phyloP scores from a whole-genome alignment of 208 protist genomes.

The Wallacemonas sp. region DNA sequence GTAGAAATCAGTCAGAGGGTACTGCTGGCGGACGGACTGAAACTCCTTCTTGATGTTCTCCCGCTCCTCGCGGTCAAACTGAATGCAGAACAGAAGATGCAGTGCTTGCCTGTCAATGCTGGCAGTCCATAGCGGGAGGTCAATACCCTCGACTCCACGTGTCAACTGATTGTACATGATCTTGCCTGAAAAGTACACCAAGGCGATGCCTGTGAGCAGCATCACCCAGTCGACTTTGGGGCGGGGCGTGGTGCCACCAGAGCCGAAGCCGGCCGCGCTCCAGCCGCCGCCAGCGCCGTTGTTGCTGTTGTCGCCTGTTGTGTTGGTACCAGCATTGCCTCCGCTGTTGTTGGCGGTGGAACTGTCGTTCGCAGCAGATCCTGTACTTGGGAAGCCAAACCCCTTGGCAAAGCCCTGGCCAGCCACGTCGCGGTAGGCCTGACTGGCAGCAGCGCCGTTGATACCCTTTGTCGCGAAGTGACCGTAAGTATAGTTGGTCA shows the following conservation, averaged over 20 bases:
- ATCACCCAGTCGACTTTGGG: slow-evolving; percentile 59
- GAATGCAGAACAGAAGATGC: slow-evolving; percentile 65
- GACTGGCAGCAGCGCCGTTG: slow-evolving; percentile 25
- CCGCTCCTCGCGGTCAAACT: slow-evolving; percentile 50
- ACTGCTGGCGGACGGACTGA: slow-evolving; percentile 36
- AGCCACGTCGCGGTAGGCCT: slow-evolving; percentile 25
- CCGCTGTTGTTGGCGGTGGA: slow-evolving; percentile 3
- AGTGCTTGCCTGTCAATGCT: slow-evolving; percentile 61
- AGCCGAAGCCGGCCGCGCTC: too few relatives aligned
- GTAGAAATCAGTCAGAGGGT: slow-evolving; percentile 68
- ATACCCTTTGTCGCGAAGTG: slow-evolving; percentile 52
- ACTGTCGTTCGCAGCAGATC: background rate
- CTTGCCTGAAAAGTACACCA: slow-evolving; percentile 65
- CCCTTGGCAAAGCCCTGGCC: slow-evolving; percentile 11
- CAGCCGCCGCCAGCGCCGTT: slow-evolving; percentile 1
- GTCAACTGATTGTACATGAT: slow-evolving; percentile 51
- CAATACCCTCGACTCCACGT: slow-evolving; percentile 33
- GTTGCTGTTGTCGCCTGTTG: background rate
- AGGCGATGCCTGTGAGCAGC: slow-evolving; percentile 49
- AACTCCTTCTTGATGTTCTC: slow-evolving; percentile 59
- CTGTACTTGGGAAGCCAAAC: slow-evolving; percentile 17
- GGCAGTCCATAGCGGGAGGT: slow-evolving; percentile 64
- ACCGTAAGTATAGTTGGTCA: slow-evolving; percentile 51
- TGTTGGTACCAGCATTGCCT: background rate
- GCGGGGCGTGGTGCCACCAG: slow-evolving; percentile 12